Conservation (phyloP, 257 asterid species). For the Orobanche coerulescens region DNA sequence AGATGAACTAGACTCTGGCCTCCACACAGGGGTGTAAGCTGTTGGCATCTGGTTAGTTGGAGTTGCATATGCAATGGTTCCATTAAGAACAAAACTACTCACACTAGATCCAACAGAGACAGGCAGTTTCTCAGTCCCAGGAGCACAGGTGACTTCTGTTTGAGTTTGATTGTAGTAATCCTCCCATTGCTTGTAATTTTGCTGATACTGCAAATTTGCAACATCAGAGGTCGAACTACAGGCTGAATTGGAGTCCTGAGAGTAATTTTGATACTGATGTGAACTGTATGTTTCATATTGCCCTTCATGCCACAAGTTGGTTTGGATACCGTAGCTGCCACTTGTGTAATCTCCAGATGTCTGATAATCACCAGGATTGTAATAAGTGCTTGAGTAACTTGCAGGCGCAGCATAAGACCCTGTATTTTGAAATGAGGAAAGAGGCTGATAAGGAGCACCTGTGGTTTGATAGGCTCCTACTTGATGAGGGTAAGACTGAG, state of each 20-base stretch:
- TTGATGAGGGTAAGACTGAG: slow-evolving; percentile 58
- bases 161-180: slow-evolving; percentile 83
- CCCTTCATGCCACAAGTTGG: slow-evolving; percentile 80
- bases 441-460: slow-evolving; percentile 99
- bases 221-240: slow-evolving; percentile 58
- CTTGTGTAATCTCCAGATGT: slow-evolving; percentile 93
- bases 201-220: slow-evolving; percentile 61
- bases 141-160: slow-evolving; percentile 97
- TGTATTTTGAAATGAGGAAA: slow-evolving; percentile 99
- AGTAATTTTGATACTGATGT: slow-evolving; percentile 72
- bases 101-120: slow-evolving; percentile 47
- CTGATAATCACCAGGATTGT: slow-evolving; percentile 99
- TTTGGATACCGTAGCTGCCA: slow-evolving; percentile 61
- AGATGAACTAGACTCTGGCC: slow-evolving; percentile 56
- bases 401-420: slow-evolving; percentile 99
- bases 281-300: slow-evolving; percentile 59
- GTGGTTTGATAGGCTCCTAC: slow-evolving; percentile 87
- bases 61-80: slow-evolving; percentile 47
- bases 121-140: slow-evolving; percentile 87
- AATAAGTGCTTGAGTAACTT: slow-evolving; percentile 99
- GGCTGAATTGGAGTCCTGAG: slow-evolving; percentile 57
- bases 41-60: slow-evolving; percentile 54
- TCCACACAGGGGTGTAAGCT: slow-evolving; percentile 51
- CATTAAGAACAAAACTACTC: slow-evolving; percentile 50
- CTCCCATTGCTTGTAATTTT: slow-evolving; percentile 84